These are phyloP conservation scores for Psophocarpus tetragonolobus DNA, from an alignment of 306 rosid genomes.

Conservation along the genomic window DNA sequence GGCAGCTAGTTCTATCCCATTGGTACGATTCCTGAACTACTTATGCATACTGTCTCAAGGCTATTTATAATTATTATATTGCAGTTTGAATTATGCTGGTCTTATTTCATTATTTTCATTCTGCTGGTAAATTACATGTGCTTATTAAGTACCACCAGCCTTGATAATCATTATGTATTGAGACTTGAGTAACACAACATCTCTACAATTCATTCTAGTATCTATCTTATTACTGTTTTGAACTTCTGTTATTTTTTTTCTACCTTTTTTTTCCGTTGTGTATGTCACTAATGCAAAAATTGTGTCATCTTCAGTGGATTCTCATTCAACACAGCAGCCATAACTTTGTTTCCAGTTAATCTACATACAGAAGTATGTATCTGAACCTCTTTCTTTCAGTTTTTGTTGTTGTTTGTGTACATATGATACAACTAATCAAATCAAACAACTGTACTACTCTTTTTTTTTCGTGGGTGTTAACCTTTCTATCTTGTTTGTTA, in stretches of 20 bases:
- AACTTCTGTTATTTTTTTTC: conserved; percentile 20
- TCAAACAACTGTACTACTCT: background rate
- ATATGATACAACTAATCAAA: conserved; percentile 24
- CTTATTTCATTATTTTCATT: conserved; percentile 17
- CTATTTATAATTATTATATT: conserved; percentile 16
- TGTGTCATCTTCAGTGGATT: conserved; percentile 62
- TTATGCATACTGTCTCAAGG: background rate
- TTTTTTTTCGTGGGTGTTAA: background rate
- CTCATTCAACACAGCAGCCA: conserved; percentile 68
- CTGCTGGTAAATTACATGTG: conserved; percentile 11
- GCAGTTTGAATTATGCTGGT: conserved; percentile 12
- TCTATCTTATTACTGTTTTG: conserved; percentile 18
- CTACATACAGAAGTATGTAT: conserved; percentile 64
- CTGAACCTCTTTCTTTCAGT: conserved; percentile 12
- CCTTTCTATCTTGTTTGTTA: background rate
- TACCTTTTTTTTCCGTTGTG: background rate
- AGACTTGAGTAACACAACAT: conserved; percentile 4
- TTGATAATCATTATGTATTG: conserved; percentile 28
- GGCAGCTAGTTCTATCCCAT: conserved; percentile 91
- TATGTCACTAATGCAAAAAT: conserved; percentile 30
- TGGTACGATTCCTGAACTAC: conserved; percentile 57
- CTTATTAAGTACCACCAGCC: background rate
- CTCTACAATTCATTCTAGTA: background rate
- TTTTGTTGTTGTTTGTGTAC: background rate
- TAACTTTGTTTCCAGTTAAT: conserved; percentile 80